phyloP scores from a whole-genome alignment of 2,329 filamentous ascomycete genomes.

The Bisporella sp. region DNA sequence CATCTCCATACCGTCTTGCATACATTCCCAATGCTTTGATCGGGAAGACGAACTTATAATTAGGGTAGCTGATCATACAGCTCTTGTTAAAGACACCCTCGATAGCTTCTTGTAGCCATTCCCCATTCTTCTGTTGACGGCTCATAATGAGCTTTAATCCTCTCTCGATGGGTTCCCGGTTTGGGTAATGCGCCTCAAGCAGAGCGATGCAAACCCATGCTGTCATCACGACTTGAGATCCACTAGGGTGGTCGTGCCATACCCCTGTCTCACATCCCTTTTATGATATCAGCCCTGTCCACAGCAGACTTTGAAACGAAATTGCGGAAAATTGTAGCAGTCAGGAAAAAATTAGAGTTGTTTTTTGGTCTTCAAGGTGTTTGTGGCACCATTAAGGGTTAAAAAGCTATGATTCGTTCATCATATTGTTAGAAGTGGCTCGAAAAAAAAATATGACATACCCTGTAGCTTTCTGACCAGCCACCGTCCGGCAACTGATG shows the following conservation, averaged over 20 bases:
- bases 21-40: conserved; percentile 90
- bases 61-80: conserved; percentile 98
- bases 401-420: conserved; percentile 7
- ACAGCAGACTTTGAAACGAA: too few species aligned
- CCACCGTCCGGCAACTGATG: conserved; percentile 86
- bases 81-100: conserved; percentile 99
- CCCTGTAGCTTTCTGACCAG: conserved; percentile 91
- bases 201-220: conserved; percentile 82
- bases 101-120: conserved; percentile 93
- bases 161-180: conserved; percentile 63
- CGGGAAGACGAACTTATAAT: conserved; percentile 96
- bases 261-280: conserved; percentile 69
- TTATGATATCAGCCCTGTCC: not conserved
- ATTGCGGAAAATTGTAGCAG: not conserved
- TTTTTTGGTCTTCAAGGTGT: not conserved
- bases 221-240: conserved; percentile 89
- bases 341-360: not conserved
- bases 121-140: conserved; percentile 79
- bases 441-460: conserved; percentile 25
- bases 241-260: conserved; percentile 67
- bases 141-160: conserved; percentile 78
- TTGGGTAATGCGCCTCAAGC: conserved; percentile 75
- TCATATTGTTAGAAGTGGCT: conserved; percentile 1
- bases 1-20: conserved; percentile 24
- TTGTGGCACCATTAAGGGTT: not conserved